Conservation (phyloP, 1,139 yeast species). For the Chernovozyma sophiae-reginae region DNA sequence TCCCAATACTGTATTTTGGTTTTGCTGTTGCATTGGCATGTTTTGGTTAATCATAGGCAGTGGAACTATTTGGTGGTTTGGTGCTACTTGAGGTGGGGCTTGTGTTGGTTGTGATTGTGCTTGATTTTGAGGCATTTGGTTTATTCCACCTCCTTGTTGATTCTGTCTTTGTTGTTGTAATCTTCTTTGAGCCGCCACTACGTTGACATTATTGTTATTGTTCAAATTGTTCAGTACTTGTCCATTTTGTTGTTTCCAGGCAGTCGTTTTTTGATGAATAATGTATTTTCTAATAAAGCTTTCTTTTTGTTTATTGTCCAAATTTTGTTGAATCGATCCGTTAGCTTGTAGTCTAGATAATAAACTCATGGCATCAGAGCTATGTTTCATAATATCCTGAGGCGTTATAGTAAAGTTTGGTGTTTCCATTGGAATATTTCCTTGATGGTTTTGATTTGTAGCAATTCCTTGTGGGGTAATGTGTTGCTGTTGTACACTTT, state of each 20-base stretch:
- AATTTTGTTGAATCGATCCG: slow-evolving; percentile 30
- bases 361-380: slow-evolving; percentile 39
- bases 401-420: slow-evolving; percentile 39
- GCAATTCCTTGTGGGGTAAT: slow-evolving; percentile 7
- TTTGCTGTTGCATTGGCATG: slow-evolving; percentile 5
- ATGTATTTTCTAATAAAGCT: slow-evolving; percentile 39
- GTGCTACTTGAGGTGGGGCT: slow-evolving; percentile 9
- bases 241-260: slow-evolving; percentile 39
- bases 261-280: slow-evolving; percentile 36
- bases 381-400: slow-evolving; percentile 39
- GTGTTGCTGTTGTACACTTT: slow-evolving; percentile 10
- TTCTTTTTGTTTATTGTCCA: slow-evolving; percentile 36
- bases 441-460: slow-evolving; percentile 2
- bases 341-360: slow-evolving; percentile 36
- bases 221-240: slow-evolving; percentile 9
- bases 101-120: slow-evolving; percentile 11
- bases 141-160: slow-evolving; percentile 12
- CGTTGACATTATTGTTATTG: slow-evolving; percentile 1
- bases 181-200: slow-evolving; percentile 8
- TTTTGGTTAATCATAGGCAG: slow-evolving; percentile 15
- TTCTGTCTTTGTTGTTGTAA: slow-evolving; percentile 9
- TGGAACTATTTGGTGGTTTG: slow-evolving; percentile 12
- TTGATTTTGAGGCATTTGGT: slow-evolving; percentile 11
- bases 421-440: slow-evolving; percentile 18
- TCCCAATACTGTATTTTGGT: neutral